Evolutionary conservation across 2,329 filamentous ascomycete species (phyloP).

Genomic region (Monascus ruber): DNA sequence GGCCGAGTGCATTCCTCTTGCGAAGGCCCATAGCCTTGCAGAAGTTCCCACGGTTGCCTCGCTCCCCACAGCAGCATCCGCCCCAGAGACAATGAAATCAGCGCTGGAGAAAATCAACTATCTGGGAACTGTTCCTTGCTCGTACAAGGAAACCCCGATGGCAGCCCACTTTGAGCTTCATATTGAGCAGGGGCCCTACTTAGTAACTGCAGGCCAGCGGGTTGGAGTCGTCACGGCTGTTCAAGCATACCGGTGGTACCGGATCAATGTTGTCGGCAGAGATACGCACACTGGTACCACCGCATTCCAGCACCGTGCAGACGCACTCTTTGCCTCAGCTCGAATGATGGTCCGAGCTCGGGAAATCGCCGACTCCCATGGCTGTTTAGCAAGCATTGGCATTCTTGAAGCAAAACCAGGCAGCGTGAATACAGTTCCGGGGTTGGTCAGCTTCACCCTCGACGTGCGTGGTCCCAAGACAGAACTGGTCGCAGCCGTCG

Average conservation of each 20-base stretch:
- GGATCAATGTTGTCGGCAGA: constrained; percentile 51
- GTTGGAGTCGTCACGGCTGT: constrained; percentile 62
- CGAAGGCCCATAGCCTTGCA: constrained; percentile 49
- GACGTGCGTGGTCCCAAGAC: constrained; percentile 54
- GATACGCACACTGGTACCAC: constrained; percentile 70
- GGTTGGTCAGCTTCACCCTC: constrained; percentile 54
- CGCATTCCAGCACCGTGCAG: constrained; percentile 52
- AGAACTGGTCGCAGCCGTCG: constrained; percentile 45
- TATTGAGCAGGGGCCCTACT: constrained; percentile 71
- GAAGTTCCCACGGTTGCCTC: constrained; percentile 45
- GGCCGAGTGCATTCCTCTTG: constrained; percentile 55
- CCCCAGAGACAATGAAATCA: constrained; percentile 51
- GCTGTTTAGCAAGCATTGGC: constrained; percentile 57
- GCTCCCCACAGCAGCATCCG: constrained; percentile 36
- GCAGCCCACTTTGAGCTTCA: constrained; percentile 74
- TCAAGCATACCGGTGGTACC: constrained; percentile 66
- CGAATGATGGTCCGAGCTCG: constrained; percentile 58
- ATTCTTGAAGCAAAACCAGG: constrained; percentile 57
- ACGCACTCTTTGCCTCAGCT: constrained; percentile 56
- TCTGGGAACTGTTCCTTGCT: constrained; percentile 47
- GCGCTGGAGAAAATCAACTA: constrained; percentile 65
- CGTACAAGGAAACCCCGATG: constrained; percentile 51
- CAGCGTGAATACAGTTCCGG: constrained; percentile 63
- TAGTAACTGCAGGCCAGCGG: constrained; percentile 52
- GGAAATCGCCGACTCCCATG: constrained; percentile 47